Evolutionary conservation across 306 rosid genomes (phyloP).

Genomic region (Dalbergia oliveri): DNA sequence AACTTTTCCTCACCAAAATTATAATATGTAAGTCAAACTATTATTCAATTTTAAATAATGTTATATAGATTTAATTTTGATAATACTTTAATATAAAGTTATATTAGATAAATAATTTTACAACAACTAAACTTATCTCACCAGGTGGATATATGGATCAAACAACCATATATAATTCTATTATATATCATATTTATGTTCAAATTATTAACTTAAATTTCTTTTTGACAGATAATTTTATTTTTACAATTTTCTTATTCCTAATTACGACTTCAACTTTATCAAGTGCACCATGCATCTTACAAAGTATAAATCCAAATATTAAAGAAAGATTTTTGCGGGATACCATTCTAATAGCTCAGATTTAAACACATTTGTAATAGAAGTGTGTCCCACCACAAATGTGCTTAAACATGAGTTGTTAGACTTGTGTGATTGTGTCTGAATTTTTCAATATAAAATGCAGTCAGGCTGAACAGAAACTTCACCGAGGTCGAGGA

Average conservation of each 20-base stretch:
- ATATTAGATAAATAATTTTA: too few relatives aligned
- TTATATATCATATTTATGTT: too few relatives aligned
- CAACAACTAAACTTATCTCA: too few relatives aligned
- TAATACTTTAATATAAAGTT: not conserved
- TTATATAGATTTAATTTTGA: too few relatives aligned
- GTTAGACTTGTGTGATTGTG: too few relatives aligned
- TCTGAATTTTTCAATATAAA: too few relatives aligned
- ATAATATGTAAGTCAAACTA: not conserved
- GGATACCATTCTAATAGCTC: not conserved
- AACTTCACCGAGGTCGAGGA: not conserved
- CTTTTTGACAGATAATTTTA: not conserved
- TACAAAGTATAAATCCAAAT: not conserved
- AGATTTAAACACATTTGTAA: too few relatives aligned
- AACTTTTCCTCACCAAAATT: not conserved
- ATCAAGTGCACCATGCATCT: not conserved
- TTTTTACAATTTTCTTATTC: not conserved
- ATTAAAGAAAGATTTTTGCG: constrained; percentile 1
- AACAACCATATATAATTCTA: too few relatives aligned
- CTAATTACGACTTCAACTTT: not conserved
- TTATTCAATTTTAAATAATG: not conserved
- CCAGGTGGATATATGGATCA: too few relatives aligned
- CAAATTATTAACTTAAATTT: not conserved
- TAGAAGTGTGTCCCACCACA: too few relatives aligned
- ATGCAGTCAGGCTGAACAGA: not conserved
- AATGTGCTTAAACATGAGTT: too few relatives aligned